Evolutionary conservation across 1,284 basidiomycete genomes (phyloP).

Genomic region (Tilletia horrida): DNA sequence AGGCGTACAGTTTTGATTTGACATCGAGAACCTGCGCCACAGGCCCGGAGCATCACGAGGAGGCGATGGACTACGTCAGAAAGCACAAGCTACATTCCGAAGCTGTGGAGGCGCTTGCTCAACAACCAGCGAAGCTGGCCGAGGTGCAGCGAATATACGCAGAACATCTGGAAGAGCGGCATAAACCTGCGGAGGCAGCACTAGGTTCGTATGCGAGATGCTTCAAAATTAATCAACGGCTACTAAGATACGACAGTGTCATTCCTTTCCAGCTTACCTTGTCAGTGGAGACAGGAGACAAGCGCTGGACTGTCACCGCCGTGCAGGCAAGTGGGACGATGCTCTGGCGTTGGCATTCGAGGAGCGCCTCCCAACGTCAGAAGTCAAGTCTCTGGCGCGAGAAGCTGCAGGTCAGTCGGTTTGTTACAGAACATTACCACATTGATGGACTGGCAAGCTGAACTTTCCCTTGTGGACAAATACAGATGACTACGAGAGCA

Average conservation of each 20-base stretch:
- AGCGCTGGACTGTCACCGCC: slow-evolving; percentile 41
- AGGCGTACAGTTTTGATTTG: not conserved
- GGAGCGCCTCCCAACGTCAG: slow-evolving; percentile 45
- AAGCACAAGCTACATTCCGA: slow-evolving; percentile 67
- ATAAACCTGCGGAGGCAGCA: slow-evolving; percentile 80
- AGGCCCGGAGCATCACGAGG: slow-evolving; percentile 65
- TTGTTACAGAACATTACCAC: not conserved
- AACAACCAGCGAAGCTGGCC: slow-evolving; percentile 22
- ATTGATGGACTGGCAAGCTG: not conserved
- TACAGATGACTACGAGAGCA: not conserved
- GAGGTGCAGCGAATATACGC: slow-evolving; percentile 1
- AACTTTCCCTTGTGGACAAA: not conserved
- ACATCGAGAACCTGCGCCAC: too few species aligned
- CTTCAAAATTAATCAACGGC: not conserved
- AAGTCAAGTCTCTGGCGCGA: slow-evolving; percentile 13
- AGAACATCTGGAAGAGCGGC: slow-evolving; percentile 51
- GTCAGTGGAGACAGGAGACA: slow-evolving; percentile 32
- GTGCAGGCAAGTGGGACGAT: slow-evolving; percentile 43
- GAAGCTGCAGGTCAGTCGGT: not conserved
- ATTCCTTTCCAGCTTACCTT: slow-evolving; percentile 27
- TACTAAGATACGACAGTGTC: not conserved
- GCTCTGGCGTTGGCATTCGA: slow-evolving; percentile 36
- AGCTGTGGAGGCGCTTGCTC: slow-evolving; percentile 31
- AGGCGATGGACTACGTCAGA: slow-evolving; percentile 76
- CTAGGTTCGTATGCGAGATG: slow-evolving; percentile 61